Evolutionary conservation across 306 rosid species (phyloP), one percentile per base, ranked within the genome.

Genomic region (Trifolium subterraneum): DNA sequence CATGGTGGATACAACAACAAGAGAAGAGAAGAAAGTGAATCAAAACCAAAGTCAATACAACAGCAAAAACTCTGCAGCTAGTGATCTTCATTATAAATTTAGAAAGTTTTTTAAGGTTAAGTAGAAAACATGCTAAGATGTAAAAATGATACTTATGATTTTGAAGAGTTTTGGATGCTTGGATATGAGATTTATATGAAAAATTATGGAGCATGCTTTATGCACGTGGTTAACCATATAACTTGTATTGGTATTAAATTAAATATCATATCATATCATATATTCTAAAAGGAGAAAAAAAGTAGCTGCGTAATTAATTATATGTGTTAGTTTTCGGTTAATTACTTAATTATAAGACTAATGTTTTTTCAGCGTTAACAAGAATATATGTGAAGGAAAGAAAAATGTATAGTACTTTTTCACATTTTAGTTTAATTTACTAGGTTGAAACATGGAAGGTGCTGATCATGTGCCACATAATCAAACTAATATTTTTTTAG

Each of bases 211-310:
- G 50, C 86, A 73, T 73, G 82, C 80, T 83, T 74, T 70, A 42
- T 62, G 73, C 96, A 84, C 92, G 92, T 86, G 96, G 79, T 71
- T 80, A 59, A 45, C 80, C 81, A 65, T 56, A 50, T 56, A 50
- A 71, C 85, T 73, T 74, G 47, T 52, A 20, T 70, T 44, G 39
- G 23, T 33, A 11, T 27, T 39, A 69, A 62, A 72, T n/a, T n/a
- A n/a, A n/a, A n/a, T n/a, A n/a, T n/a, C n/a, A n/a, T n/a, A n/a
- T n/a, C n/a, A n/a, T 25, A 58, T 25, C 25, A 79, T 68, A 80
- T 62, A 80, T 63, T 72, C 62, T 72, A 61, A 48, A 45, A 68
- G 45, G 15, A 54, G 15, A 10, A 39, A 9, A 18, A 58, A 14
- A 39, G 1, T 6, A 36, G 19, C 20, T 10, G 67, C 5, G 48